Evolutionary conservation across 179 eudicot species (phyloP).

Genomic region (Vitellaria paradoxa): DNA sequence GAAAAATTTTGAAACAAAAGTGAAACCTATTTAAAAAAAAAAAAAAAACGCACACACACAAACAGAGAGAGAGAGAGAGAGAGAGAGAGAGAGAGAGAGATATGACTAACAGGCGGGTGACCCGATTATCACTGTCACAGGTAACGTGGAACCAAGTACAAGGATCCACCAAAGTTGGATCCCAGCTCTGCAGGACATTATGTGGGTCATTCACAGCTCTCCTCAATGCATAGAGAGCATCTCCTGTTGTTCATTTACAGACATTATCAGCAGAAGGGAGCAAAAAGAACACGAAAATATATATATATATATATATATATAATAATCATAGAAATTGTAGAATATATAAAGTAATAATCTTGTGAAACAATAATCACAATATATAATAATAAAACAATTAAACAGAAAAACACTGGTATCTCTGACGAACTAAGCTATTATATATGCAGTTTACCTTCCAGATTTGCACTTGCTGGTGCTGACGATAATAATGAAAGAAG

Average conservation of each 20-base stretch:
- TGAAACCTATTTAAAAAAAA: too few species aligned
- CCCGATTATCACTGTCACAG: constrained; percentile 61
- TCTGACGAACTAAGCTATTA: too few species aligned
- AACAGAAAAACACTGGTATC: not conserved
- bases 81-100: too few species aligned
- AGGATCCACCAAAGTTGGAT: constrained; percentile 89
- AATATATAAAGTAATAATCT: too few species aligned
- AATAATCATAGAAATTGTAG: not conserved
- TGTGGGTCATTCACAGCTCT: constrained; percentile 58
- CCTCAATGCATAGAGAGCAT: constrained; percentile 75
- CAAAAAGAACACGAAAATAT: not conserved
- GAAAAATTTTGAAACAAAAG: too few species aligned
- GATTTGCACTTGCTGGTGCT: constrained; percentile 37
- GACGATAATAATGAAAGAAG: constrained; percentile 14
- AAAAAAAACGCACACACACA: too few species aligned
- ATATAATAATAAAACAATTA: too few species aligned
- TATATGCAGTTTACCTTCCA: constrained; percentile 55
- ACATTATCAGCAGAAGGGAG: not conserved
- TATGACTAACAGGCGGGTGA: constrained; percentile 23
- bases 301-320: not conserved
- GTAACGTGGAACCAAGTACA: constrained; percentile 96
- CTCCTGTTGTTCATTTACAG: constrained; percentile 39
- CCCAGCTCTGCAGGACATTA: constrained; percentile 80
- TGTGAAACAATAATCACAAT: too few species aligned
- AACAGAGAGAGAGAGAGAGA: too few species aligned